Evolutionary conservation across 2,329 filamentous ascomycete species (phyloP), one percentile per base, ranked within the genome.

Genomic region (Hymenotorrendiella dingleyae): DNA sequence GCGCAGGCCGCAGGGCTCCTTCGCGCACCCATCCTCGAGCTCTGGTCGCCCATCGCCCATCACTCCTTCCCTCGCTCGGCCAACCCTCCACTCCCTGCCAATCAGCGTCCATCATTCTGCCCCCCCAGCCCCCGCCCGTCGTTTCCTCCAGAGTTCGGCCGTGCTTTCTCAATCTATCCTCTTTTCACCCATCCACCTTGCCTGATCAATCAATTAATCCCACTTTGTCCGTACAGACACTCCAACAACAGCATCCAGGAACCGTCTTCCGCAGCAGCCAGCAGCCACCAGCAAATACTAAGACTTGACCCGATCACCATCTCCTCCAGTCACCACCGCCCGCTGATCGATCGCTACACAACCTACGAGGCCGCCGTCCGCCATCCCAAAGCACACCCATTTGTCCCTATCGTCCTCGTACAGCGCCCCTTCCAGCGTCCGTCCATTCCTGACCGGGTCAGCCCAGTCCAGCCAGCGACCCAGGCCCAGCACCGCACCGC

Each of bases 171-270:
- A 54, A 54, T 50, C 55, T 56, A 56, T 59, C 47, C 53, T 58
- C 48, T 49, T 58, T 58, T 55, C 54, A 60, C 39, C 24, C 30
- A 33, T 26, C 21, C 45, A 56, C 55, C 54, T 59, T 58, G 48
- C 53, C 55, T 54, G 56, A 61, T 59, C 55, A 58, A 57, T 57
- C 45, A 49, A 56, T 61, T 57, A 61, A 54, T 40, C 51, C 54
- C 49, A 46, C 30, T 48, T 54, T 53, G 51, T 51, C 50, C 49
- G 30, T 51, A 53, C 45, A 53, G 52, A 48, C 53, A 38, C 42
- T 47, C 43, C 37, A 34, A 14, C 10, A n/a, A 14, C 30, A 9
- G 32, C 22, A 24, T 36, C 30, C 33, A 43, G 40, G 35, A 37
- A 39, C 21, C 35, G 19, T 28, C 11, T 29, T 17, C n/a, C 16